Base-by-base conservation (phyloP, 345 rosid genomes). In the Sisymbrium irio region DNA sequence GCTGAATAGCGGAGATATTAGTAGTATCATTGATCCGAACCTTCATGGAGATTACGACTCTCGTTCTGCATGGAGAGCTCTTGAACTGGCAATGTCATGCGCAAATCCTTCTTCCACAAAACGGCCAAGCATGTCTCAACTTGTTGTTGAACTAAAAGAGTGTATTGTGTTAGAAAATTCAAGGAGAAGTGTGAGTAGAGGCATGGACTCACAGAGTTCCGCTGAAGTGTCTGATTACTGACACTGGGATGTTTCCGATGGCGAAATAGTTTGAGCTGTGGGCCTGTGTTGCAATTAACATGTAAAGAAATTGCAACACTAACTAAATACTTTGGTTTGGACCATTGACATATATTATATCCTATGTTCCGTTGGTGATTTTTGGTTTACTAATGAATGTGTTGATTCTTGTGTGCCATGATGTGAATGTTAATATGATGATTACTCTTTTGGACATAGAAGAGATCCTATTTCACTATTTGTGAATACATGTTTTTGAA, bases 51-150 rank as follows among this genome's bases (percentile, higher is more conserved):
- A 76, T 6, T 55, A 77, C 13, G 77, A 83, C 5, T 20, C 19
- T 0, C 68, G 54, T 42, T 83, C 83, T 19, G 67, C 67, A 0
- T 83, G 86, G 89, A 83, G 46, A 67, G 73, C 57, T 5, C 62
- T 83, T 28, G 82, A 87, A 74, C 41, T 82, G 13, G 87, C 88
- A 60, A 72, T 82, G 86, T 51, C 83, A 36, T 83, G 86, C 27
- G 68, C 79, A 13, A 72, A 72, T 51, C 45, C 64, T 40, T 49
- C 62, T 19, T 49, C 77, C 0, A 19, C 57, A 17, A 66, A 39
- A 40, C 76, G 88, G 53, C 88, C 88, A 42, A 49, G 50, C 51
- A 83, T 83, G 82, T 83, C 71, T 9, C 39, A 76, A 1, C 71
- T 83, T 7, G 53, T 81, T 22, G 15, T 14, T 30, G 79, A 71